Percentiles rank a stretch among this genome's conserved stretches.
phyloP scores from a whole-genome alignment of 2,329 filamentous ascomycete genomes.

The Alternaria ethzedia region DNA sequence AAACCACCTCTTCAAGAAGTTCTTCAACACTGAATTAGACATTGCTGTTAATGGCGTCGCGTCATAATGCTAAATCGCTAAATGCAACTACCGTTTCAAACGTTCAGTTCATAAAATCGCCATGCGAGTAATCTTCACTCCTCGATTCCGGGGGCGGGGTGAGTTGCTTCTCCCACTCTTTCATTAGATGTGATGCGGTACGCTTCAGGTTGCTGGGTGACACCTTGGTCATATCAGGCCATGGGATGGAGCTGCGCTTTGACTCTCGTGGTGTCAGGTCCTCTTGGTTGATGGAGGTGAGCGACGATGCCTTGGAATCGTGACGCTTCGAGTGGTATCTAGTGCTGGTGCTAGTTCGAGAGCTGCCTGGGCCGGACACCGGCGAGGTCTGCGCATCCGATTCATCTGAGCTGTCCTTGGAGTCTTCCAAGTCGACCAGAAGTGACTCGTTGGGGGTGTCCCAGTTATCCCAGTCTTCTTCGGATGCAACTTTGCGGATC shows the following conservation, averaged over 20 bases:
- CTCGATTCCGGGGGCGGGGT: slow-evolving; percentile 55
- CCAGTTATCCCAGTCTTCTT: slow-evolving; percentile 64
- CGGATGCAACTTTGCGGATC: slow-evolving; percentile 47
- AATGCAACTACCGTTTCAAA: slow-evolving; percentile 4
- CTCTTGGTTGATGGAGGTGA: slow-evolving; percentile 31
- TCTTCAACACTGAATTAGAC: slow-evolving; percentile 29
- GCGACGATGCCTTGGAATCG: slow-evolving; percentile 48
- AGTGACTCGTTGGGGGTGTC: slow-evolving; percentile 54
- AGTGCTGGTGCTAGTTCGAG: slow-evolving; percentile 61
- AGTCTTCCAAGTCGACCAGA: slow-evolving; percentile 46
- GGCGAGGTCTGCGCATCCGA: slow-evolving; percentile 57
- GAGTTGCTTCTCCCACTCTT: slow-evolving; percentile 86
- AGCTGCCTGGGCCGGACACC: slow-evolving; percentile 52
- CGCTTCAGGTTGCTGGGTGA: slow-evolving; percentile 78
- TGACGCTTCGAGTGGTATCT: slow-evolving; percentile 54
- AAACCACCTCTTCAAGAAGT: slow-evolving; percentile 28
- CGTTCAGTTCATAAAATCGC: slow-evolving; percentile 40
- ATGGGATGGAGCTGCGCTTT: slow-evolving; percentile 59
- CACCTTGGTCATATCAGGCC: slow-evolving; percentile 74
- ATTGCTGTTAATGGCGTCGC: slow-evolving; percentile 38
- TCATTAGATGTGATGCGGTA: slow-evolving; percentile 85
- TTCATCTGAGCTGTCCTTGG: slow-evolving; percentile 54
- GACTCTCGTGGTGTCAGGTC: slow-evolving; percentile 30
- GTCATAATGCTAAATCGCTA: slow-evolving; percentile 32
- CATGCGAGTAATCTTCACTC: slow-evolving; percentile 37